These are phyloP conservation scores for Myxozyma mucilagina DNA, from an alignment of 805 yeast genomes.

Conservation along the genomic window DNA sequence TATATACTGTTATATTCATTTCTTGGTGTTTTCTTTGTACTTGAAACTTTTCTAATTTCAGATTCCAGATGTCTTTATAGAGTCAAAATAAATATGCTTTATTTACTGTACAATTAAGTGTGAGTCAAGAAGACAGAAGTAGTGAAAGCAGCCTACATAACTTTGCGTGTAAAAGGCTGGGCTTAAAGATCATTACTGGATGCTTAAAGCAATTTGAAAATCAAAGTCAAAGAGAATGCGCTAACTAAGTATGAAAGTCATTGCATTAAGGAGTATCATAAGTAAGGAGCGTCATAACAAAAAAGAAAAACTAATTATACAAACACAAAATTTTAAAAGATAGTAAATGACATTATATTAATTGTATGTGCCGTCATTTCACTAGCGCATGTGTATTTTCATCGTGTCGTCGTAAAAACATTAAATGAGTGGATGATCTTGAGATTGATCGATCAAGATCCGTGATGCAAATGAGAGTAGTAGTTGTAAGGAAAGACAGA, in stretches of 20 bases:
- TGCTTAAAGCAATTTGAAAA: too few species aligned
- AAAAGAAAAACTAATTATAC: neutral
- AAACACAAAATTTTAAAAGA: neutral
- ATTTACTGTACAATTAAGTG: too few species aligned
- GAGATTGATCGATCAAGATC: too few species aligned
- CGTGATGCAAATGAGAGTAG: too few species aligned
- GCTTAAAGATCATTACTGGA: neutral
- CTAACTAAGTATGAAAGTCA: neutral
- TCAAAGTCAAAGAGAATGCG: neutral
- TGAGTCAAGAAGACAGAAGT: too few species aligned
- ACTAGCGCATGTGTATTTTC: neutral
- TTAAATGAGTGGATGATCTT: too few species aligned
- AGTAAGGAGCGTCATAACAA: neutral
- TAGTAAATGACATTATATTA: neutral
- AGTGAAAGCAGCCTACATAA: too few species aligned
- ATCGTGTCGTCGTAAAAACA: neutral
- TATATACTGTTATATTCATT: neutral
- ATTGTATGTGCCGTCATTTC: neutral
- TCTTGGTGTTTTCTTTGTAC: neutral
- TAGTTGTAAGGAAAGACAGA: too few species aligned
- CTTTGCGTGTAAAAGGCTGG: too few species aligned
- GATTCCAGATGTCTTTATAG: too few species aligned
- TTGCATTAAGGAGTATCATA: neutral
- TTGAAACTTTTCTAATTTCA: too few species aligned
- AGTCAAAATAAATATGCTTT: too few species aligned